Evolutionary conservation across 257 asterid species (phyloP), one percentile per base, ranked within the genome.

Genomic region (Thymus mandschuricus): DNA sequence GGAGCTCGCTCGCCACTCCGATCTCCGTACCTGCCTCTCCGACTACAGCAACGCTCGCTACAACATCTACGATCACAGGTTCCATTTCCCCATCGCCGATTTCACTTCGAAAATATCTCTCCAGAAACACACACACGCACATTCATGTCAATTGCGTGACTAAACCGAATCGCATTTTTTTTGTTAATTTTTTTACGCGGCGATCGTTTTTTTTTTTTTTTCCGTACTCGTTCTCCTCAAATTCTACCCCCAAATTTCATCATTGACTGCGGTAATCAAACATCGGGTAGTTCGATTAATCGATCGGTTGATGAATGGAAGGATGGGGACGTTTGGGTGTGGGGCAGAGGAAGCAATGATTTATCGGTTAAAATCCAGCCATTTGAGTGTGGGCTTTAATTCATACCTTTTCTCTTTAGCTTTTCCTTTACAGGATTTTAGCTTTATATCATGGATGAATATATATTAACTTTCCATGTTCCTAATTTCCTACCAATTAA

Each of bases 31-130:
- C 31, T 92, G 94, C 81, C 88, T 88, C 80, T 90, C 97, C 2
- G 96, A 92, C 69, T 92, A 92, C 78, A 88, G 90, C 76, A 77
- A 89, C 79, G 96, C 97, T 21, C 96, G 96, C 45, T 91, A 85
- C 79, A 92, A 92, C 78, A 93, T 93, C 74, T 93, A 93, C 74
- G 98, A 93, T 81, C 82, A 75, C 76, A 90, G 89, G 98, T 89
- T 61, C 31, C n/a, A 9, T 44, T 41, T 11, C 27, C 46, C 29
- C 13, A 41, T 13, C 21, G 21, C 21, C 0, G 5, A 75, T 40
- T 68, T 50, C 64, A 66, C 4, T 46, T 44, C 3, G 1, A 27
- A 12, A 11, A 60, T 57, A 34, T 35, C 57, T 10, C 54, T 28
- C 60, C 61, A 10, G 29, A 6, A 34, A 1, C 55, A 29, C 2